Percentiles rank a stretch among this genome's conserved stretches.
These are phyloP conservation scores for Coprinellus aureogranulatus DNA, from an alignment of 768 basidiomycete species.

Conservation along the genomic window DNA sequence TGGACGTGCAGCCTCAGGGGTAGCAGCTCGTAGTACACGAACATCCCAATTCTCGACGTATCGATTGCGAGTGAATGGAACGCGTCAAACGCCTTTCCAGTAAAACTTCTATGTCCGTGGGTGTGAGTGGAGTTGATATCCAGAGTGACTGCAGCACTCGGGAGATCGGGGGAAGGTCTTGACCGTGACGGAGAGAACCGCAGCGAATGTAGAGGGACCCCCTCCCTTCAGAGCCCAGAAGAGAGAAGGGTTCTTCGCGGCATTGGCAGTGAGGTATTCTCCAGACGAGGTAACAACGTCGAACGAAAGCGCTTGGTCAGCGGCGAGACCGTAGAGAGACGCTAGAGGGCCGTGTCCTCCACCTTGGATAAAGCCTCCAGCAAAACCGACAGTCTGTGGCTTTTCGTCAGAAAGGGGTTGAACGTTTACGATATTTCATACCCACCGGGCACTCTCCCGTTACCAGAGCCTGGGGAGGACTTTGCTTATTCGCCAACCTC, in stretches of 20 bases:
- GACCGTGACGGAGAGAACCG: slow-evolving; percentile 14
- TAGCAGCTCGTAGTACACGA: slow-evolving; percentile 14
- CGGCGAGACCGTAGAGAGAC: slow-evolving; percentile 14
- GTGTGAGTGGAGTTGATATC: slow-evolving; percentile 14
- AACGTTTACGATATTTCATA: not conserved
- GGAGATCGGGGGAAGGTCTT: slow-evolving; percentile 19
- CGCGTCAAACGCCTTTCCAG: slow-evolving; percentile 13
- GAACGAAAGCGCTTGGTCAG: slow-evolving; percentile 29
- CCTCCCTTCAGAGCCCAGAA: slow-evolving; percentile 39
- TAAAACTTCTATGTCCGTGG: slow-evolving; percentile 7
- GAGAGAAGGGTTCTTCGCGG: slow-evolving; percentile 34
- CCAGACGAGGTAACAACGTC: slow-evolving; percentile 42
- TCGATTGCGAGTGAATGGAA: slow-evolving; percentile 14
- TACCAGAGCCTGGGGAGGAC: slow-evolving; percentile 6
- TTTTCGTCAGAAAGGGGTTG: no score
- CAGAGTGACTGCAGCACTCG: slow-evolving; percentile 10
- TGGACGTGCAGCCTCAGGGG: slow-evolving; percentile 10
- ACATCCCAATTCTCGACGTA: slow-evolving; percentile 12
- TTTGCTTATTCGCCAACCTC: slow-evolving; percentile 11
- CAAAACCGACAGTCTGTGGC: slow-evolving; percentile 32
- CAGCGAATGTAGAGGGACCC: slow-evolving; percentile 17
- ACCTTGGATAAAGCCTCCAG: slow-evolving; percentile 35
- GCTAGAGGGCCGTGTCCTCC: slow-evolving; percentile 23
- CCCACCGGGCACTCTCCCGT: slow-evolving; percentile 16
- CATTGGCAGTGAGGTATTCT: slow-evolving; percentile 25